Conservation (phyloP, 495 filamentous ascomycete genomes). For the Copromyces sp. region DNA sequence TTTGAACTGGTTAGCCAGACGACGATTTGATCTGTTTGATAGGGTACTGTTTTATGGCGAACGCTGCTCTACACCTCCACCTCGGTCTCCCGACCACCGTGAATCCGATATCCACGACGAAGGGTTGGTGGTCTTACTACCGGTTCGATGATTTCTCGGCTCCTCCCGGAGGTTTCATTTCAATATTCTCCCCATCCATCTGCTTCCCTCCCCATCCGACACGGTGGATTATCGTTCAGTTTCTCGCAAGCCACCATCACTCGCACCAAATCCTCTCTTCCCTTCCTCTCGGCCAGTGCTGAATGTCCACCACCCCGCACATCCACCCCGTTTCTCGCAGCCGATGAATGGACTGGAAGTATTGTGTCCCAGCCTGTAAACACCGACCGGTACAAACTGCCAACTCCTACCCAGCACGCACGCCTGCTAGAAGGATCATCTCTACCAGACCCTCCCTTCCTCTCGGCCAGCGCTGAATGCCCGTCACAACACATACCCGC, state of each 20-base stretch:
- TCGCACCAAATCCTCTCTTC: not conserved
- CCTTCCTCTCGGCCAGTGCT: not conserved
- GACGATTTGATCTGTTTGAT: no score
- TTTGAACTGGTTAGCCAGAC: no score
- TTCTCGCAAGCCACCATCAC: not conserved
- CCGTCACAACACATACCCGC: not conserved
- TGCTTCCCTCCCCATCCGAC: not conserved
- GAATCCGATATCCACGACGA: not conserved
- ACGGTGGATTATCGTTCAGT: not conserved
- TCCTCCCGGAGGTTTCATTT: not conserved
- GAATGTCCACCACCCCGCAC: no score
- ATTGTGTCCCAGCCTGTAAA: no score
- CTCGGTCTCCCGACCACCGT: not conserved
- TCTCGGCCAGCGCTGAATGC: not conserved
- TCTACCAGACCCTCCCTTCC: no score
- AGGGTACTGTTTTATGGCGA: no score
- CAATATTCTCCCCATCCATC: not conserved
- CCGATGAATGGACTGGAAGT: no score
- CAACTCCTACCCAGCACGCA: no score
- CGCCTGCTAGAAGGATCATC: no score
- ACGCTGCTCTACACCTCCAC: no score
- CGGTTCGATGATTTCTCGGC: not conserved
- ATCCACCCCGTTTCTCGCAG: no score
- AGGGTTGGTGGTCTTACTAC: not conserved
- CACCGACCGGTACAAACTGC: no score